Evolutionary conservation across 2,329 filamentous ascomycete species (phyloP), one percentile per base, ranked within the genome.

Genomic region (Phyllosticta capitalensis): DNA sequence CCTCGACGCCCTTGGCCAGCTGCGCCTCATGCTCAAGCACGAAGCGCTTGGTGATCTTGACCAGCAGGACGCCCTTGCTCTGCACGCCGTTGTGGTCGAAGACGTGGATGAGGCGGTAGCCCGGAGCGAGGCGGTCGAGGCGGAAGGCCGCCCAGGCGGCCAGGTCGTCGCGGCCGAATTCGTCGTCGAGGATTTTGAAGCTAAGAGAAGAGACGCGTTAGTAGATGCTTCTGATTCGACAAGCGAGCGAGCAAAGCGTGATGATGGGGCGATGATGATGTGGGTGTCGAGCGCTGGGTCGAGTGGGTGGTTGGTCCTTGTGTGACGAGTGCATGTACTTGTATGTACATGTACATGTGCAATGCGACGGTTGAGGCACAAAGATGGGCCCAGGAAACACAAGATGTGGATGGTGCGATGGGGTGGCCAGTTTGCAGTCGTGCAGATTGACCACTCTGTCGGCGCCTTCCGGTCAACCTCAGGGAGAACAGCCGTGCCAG

Each of bases 91-190:
- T 80, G 24, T 79, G 77, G 68, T 95, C 86, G 63, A 88, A 79
- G 61, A 97, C 75, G 66, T 86, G 87, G 59, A 97, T 78, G 64
- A 96, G 84, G 10, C 91, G 80, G 65, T 89, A 88, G 0, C 94
- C 92, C 33, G 81, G 76, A 62, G 84, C 83, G 61, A 96, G 72
- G 7, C 91, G 82, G 73, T 96, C 91, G 21, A 97, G 81, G 48
- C 91, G 82, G 65, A 95, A 86, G 68, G 91, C 96, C 1, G 89
- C 85, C 94, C 94, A 97, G 2, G 88, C 90, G 10, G 90, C 87
- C 60, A 96, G 73, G 61, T 87, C 82, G 67, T 97, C 91, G 63
- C 82, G 81, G 3, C 86, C 85, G 64, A 92, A 83, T 72, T 92
- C 88, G 65, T 95, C 88, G 70, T 97, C 90, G 72, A 91, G 88